phyloP scores from a whole-genome alignment of 805 yeast species.

The Dipodascopsis tothii region DNA sequence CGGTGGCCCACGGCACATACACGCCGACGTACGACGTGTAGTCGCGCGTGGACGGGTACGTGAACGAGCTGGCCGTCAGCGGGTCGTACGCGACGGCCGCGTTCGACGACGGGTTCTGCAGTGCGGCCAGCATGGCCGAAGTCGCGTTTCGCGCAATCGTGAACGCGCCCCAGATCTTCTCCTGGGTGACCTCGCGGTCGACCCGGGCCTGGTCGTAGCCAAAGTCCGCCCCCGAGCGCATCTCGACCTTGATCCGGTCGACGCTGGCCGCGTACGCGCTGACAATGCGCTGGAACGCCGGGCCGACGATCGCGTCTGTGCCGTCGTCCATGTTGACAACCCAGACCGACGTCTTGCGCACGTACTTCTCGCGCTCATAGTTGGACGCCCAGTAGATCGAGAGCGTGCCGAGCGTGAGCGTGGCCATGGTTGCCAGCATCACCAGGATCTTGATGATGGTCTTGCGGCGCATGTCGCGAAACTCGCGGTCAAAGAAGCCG shows the following conservation, averaged over 20 bases:
- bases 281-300: constrained; percentile 26
- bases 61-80: constrained; percentile 33
- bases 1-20: constrained; percentile 39
- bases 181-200: constrained; percentile 41
- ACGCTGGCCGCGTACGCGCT: constrained; percentile 27
- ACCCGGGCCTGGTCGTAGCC: constrained; percentile 35
- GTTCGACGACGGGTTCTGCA: constrained; percentile 32
- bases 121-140: constrained; percentile 34
- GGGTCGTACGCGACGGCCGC: constrained; percentile 28
- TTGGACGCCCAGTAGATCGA: constrained; percentile 47
- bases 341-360: constrained; percentile 34
- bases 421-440: too few species aligned
- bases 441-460: too few species aligned
- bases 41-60: constrained; percentile 63
- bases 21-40: constrained; percentile 41
- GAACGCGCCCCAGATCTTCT: constrained; percentile 57
- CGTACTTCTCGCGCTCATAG: constrained; percentile 31
- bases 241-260: constrained; percentile 18
- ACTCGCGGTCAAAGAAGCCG: too few species aligned
- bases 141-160: constrained; percentile 47
- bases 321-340: constrained; percentile 37
- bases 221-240: constrained; percentile 32
- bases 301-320: constrained; percentile 29
- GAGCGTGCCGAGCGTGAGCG: too few species aligned
- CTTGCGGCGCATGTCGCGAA: too few species aligned